Evolutionary conservation across 73 alveolate species (phyloP), one percentile per base, ranked within the genome.

Genomic region (Paraurostyla sp.): DNA sequence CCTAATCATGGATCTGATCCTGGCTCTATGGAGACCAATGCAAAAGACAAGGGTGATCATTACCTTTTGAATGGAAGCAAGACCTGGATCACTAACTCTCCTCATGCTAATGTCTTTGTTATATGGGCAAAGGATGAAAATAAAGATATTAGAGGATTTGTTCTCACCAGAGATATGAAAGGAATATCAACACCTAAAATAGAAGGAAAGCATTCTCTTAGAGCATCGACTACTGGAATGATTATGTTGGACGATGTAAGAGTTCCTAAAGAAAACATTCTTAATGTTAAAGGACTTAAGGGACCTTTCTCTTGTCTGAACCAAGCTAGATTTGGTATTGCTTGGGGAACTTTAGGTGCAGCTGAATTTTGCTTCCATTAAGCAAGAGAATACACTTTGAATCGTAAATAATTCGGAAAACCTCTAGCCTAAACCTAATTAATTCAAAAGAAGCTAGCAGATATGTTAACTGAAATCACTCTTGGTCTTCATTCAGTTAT

Each of bases 281-380:
- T 97, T 38, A 36, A 82, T 20, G 95, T 91, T 18, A 90, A 78
- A 54, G 98, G 99, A 42, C 71, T 97, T 90, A 92, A 95, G 60
- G 99, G 99, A 40, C 99, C 99, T 15, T 96, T 97, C 95, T 92
- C 99, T 18, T 97, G 99, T 73, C 85, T 97, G 36, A 97, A 97
- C 71, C 86, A 94, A 41, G 99, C 99, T 6, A 90, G 98, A 88
- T 94, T 94, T 78, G 98, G 99, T 25, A 97, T 97, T 45, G 93
- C 99, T 30, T 97, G 99, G 99, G 99, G 99, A 29, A 85, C 97
- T 18, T 68, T 95, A 51, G 99, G 99, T 15, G 99, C 99, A 16
- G 99, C 99, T 13, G 98, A 96, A 85, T 92, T 63, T 58, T 97
- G 99, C 87, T 95, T 92, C 80, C 94, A 93, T 69, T 30, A 57